Evolutionary conservation across 2,329 filamentous ascomycete genomes (phyloP), one percentile per base, ranked within the genome.

Genomic region (Albophoma yamanashiensis): DNA sequence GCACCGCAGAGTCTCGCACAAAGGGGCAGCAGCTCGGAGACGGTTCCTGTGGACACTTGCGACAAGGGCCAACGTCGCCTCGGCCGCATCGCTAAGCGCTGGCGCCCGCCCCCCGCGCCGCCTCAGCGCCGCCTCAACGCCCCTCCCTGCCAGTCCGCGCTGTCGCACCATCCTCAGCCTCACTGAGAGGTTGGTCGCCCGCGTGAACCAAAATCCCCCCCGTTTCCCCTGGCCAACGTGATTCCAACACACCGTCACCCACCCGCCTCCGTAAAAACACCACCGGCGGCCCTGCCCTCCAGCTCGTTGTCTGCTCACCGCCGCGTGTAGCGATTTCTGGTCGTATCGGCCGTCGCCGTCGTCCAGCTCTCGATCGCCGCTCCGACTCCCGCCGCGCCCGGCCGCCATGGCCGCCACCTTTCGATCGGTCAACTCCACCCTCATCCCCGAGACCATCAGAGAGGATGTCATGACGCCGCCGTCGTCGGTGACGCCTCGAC

Each of bases 401-500:
- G 59, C 64, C 62, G 67, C 61, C 61, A 81, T 81, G 79, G 78
- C 79, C 65, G 75, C 78, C 61, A 69, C 78, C 43, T 81, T 81
- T 60, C 74, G 76, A 63, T 74, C 79, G 38, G 78, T 80, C 62
- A 81, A 81, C 66, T 75, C 75, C 57, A 70, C 67, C 56, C 67
- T 74, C 60, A 62, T 69, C 58, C 66, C 68, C 59, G 68, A 71
- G 50, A 65, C 69, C 57, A 70, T 70, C 50, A 66, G 64, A 59
- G 70, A 74, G 62, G 69, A 74, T 65, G 66, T 69, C 61, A 75
- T 74, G 72, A 68, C 71, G 63, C 70, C 74, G 64, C 73, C 71
- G 55, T 57, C 59, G 14, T 58, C 61, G 52, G 56, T 65, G 55
- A 73, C 72, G 53, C 69, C 73, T 53, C 72, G 73, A 58, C 67